These are phyloP conservation scores for Pichia phayaonensis DNA, from an alignment of 805 yeast species.

Conservation along the genomic window DNA sequence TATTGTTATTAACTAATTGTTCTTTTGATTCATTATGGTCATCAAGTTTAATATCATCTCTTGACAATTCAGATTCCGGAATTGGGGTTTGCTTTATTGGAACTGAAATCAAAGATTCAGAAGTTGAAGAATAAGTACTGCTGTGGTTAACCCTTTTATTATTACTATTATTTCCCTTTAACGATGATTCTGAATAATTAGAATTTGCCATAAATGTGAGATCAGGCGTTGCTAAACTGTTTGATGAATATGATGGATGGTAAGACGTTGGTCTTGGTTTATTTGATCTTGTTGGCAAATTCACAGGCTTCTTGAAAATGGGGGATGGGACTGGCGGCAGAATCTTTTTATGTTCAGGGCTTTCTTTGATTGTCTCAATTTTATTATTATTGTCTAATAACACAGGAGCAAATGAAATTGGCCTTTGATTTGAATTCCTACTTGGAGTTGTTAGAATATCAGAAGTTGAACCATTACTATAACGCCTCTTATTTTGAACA, in stretches of 20 bases:
- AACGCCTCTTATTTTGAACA: constrained; percentile 27
- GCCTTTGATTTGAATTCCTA: constrained; percentile 24
- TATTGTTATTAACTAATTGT: too few relatives aligned
- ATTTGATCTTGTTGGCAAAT: constrained; percentile 31
- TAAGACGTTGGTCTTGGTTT: constrained; percentile 81
- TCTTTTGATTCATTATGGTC: constrained; percentile 14
- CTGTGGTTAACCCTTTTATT: constrained; percentile 1
- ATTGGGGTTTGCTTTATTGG: constrained; percentile 19
- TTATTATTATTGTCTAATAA: constrained; percentile 18
- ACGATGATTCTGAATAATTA: constrained; percentile 18
- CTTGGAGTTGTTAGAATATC: constrained; percentile 14
- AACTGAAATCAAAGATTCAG: constrained; percentile 20
- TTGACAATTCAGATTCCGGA: constrained; percentile 5
- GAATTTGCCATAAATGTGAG: constrained; percentile 24
- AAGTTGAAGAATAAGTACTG: constrained; percentile 9
- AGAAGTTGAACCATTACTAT: constrained; percentile 19
- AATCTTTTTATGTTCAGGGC: constrained; percentile 27
- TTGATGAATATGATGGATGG: constrained; percentile 52
- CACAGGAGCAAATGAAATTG: constrained; percentile 24
- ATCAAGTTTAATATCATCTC: constrained; percentile 17
- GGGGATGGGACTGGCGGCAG: constrained; percentile 22
- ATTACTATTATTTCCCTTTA: constrained; percentile 1
- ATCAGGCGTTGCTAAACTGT: constrained; percentile 17
- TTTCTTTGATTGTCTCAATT: constrained; percentile 40
- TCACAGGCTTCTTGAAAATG: constrained; percentile 10